Evolutionary conservation across 257 asterid genomes (phyloP).

Genomic region (Solanum bulbocastanum): DNA sequence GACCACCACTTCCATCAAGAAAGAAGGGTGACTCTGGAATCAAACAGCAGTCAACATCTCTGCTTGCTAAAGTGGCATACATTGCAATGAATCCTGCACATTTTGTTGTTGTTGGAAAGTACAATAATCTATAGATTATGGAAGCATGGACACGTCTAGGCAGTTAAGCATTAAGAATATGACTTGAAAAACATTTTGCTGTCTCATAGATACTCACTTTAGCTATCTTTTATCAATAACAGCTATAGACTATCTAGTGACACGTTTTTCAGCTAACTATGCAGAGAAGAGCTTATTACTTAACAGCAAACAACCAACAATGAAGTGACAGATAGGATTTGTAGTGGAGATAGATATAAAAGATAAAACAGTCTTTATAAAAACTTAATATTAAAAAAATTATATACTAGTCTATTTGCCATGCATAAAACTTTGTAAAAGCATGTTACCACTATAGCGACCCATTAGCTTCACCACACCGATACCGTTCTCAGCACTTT

Average conservation of each 20-base stretch:
- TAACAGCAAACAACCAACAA: not conserved
- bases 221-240: not conserved
- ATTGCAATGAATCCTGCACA: slow-evolving; percentile 82
- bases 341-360: not conserved
- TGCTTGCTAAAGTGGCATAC: slow-evolving; percentile 93
- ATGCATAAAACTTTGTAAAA: not conserved
- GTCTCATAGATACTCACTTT: not conserved
- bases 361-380: not conserved
- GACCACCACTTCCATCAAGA: slow-evolving; percentile 83
- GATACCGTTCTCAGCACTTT: slow-evolving; percentile 85
- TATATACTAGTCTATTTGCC: not conserved
- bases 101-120: not conserved
- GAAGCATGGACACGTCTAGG: not conserved
- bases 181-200: not conserved
- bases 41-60: slow-evolving; percentile 95
- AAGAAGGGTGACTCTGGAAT: slow-evolving; percentile 88
- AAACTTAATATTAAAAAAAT: not conserved
- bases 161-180: not conserved
- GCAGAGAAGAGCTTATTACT: not conserved
- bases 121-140: not conserved
- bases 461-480: slow-evolving; percentile 97
- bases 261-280: not conserved
- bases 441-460: slow-evolving; percentile 69
- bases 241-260: not conserved
- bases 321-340: not conserved